Base-by-base conservation (phyloP, 306 rosid genomes). In the Purshia tridentata region DNA sequence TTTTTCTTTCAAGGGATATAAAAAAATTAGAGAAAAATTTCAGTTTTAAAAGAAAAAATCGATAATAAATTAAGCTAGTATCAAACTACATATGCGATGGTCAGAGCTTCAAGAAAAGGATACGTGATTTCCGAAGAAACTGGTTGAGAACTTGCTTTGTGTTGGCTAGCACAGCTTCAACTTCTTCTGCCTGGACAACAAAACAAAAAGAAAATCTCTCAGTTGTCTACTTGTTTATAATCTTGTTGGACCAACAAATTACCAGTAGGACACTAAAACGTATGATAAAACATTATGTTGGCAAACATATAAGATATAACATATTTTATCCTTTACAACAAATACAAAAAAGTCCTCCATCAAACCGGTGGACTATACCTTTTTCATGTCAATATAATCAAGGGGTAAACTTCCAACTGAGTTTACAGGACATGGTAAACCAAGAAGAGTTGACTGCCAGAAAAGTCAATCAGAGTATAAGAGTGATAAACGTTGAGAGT, bases 321-420 rank as follows among this genome's bases (percentile, higher is more conserved):
- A 37, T 23, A 52, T 60, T 42, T 39, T 14, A 65, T 47, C 67
- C 46, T 55, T 69, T 57, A 67, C 37, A 40, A 55, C n/a, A 58
- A 56, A 47, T 65, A 19, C 51, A 63, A 29, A 74, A 4, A 75
- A 70, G 20, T 41, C 52, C 13, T 59, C 69, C 18, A 77, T 47
- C 76, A 56, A 82, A 74, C 45, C 39, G 53, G n/a, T 15, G 64
- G 72, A 75, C 67, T 55, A 48, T 83, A 92, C 98, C 98, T 92
- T 74, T 73, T 63, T 77, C 86, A 89, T 72, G 83, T 88, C 69
- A 51, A 92, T 48, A 72, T 92, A 92, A 67, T 92, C 89, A 57
- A 82, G 82, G 39, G 96, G 98, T 79, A 92, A 78, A 88, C 90
- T 86, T 73, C 98, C 98, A 67, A 92, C 96, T 20, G 98, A 92